Evolutionary conservation across 768 basidiomycete species (phyloP), one percentile per base, ranked within the genome.

Genomic region (Rhodosporidiobolus sp.): DNA sequence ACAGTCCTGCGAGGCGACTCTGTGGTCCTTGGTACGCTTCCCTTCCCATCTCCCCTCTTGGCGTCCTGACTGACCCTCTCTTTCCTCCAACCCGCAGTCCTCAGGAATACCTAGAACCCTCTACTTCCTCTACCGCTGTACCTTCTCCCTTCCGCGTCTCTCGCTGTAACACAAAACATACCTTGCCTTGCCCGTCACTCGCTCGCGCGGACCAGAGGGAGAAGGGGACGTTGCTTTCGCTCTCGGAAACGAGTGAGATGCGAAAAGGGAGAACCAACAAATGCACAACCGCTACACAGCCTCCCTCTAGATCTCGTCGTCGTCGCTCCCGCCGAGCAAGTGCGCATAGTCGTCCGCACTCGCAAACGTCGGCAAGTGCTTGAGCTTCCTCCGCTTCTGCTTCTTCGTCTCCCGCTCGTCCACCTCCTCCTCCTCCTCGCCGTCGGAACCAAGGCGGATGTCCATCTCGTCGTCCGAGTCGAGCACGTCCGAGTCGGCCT

Each of bases 1-100:
- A 38, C 74, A 61, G 67, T 78, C 67, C 57, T 35, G 77, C 93
- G 94, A 57, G 96, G 96, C 32, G 95, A 98, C 82, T 98, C 95
- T 34, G 96, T 99, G 22, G 96, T 99, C 76, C 86, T 98, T 64
- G 90, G 95, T 97, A 57, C 67, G 82, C 79, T 38, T 48, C 52
- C 35, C 35, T 35, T 58, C 46, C 20, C 35, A n/a, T 48, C 28
- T 34, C 22, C 6, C 34, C 50, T 48, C 43, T 54, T 5, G 2
- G 59, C 43, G 17, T 17, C 32, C 4, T 6, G 22, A n/a, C 50
- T 34, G 26, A 55, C 28, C n/a, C 38, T 35, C 2, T 52, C 22
- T 10, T 46, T 2, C 22, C 10, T 14, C 14, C 38, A 43, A 7
- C 38, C 8, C 38, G 34, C 74, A 75, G 74, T 75, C 10, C 65